These are phyloP conservation scores for Pseudonitzschia pungens DNA, from an alignment of 108 stramenopile species.

Conservation along the genomic window DNA sequence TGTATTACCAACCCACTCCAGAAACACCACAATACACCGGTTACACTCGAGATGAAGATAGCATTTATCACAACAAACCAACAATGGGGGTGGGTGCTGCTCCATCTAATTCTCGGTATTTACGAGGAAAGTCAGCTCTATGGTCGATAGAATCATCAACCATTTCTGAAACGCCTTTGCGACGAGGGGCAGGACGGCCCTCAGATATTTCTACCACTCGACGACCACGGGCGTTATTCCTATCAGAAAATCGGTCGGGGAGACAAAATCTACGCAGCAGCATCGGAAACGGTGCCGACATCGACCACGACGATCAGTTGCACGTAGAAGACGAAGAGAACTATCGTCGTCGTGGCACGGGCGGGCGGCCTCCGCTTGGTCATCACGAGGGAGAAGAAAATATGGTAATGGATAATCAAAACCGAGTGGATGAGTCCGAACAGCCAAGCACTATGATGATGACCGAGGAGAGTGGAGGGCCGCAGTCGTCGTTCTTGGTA, in stretches of 20 bases:
- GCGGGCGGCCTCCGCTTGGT: constrained; percentile 3
- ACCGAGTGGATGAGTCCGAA: constrained; percentile 13
- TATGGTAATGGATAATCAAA: constrained; percentile 12
- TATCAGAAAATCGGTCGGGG: constrained; percentile 26
- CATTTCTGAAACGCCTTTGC: constrained; percentile 40
- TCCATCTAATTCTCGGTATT: constrained; percentile 14
- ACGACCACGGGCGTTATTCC: constrained; percentile 31
- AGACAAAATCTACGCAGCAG: not conserved
- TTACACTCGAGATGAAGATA: not conserved
- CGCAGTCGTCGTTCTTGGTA: not conserved
- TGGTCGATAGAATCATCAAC: constrained; percentile 25
- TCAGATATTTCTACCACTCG: constrained; percentile 37
- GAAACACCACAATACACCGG: constrained; percentile 35
- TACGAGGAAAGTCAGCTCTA: constrained; percentile 27
- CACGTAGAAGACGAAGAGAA: constrained; percentile 16
- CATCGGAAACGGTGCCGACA: not conserved
- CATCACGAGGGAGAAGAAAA: constrained; percentile 2
- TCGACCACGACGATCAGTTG: constrained; percentile 4
- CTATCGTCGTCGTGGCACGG: not conserved
- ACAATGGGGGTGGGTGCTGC: not conserved
- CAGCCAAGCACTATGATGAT: constrained; percentile 20
- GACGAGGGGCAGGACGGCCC: constrained; percentile 32
- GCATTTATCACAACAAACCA: not conserved
- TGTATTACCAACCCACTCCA: constrained; percentile 59
- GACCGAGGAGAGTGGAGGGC: constrained; percentile 15